Base-by-base conservation (phyloP, 306 rosid species). In the Albizia julibrissin region DNA sequence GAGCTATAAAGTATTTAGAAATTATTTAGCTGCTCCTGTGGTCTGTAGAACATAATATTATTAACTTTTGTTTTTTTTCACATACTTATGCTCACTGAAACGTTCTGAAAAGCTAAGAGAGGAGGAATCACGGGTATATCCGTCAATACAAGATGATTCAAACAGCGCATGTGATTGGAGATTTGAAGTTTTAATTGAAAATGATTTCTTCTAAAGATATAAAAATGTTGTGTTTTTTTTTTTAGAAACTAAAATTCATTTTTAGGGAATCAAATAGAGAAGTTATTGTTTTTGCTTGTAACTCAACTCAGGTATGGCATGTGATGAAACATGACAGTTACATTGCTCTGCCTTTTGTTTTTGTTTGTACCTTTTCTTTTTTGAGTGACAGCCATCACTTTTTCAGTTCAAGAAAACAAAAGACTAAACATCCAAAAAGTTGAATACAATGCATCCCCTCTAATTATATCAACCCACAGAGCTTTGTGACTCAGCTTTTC, bases 401-500 rank as follows among this genome's bases (percentile, higher is more conserved):
- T 37, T 49, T 49, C 56, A 1, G 21, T 49, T 6, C 26, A 52
- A 5, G 24, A 52, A 52, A 52, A 0, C 62, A n/a, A 56, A 19
- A 56, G 21, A 19, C 4, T 8, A 21, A 21, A n/a, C 12, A 56
- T n/a, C 27, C 62, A 56, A 7, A 21, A 56, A 56, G 62, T 56
- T 56, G 5, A 56, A n/a, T 21, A 56, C 62, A 56, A 56, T 19
- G 61, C 61, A 54, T 54, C 3, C 26, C 2, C 61, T 54, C 61
- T n/a, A n/a, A n/a, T n/a, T n/a, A n/a, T n/a, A n/a, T 18, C 22
- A 54, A 21, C 26, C 62, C 2, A 56, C 8, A 56, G 3, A 27
- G 58, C 65, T 69, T 81, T 91, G 82, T 86, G 94, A 56, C 89
- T 80, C 81, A 81, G 29, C 87, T 82, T 83, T 81, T 79, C 84